Percentiles rank a stretch among this genome's conserved stretches.
Conservation (phyloP, 495 filamentous ascomycete genomes). For the Podospora sp. region DNA sequence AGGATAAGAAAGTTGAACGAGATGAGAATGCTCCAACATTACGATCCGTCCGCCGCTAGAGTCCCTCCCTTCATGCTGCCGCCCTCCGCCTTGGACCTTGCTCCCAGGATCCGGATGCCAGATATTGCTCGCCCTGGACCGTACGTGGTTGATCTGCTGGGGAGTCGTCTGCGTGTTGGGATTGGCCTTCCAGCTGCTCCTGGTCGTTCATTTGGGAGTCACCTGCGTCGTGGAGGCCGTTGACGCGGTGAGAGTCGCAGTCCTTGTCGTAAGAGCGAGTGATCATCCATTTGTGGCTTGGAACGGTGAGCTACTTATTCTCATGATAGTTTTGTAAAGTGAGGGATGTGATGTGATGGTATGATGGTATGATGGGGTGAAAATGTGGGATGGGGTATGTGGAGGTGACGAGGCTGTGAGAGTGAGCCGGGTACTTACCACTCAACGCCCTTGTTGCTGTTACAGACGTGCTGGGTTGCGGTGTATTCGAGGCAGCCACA, state of each 20-base stretch:
- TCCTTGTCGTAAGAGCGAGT: constrained; percentile 25
- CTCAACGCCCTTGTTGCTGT: constrained; percentile 12
- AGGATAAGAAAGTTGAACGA: background rate
- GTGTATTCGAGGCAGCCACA: constrained; percentile 31
- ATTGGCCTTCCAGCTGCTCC: background rate
- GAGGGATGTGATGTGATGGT: background rate
- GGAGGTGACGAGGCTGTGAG: background rate
- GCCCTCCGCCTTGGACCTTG: constrained; percentile 7
- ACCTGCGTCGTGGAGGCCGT: constrained; percentile 13
- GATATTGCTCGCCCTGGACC: background rate
- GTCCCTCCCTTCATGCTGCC: too few relatives aligned
- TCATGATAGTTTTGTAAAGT: background rate
- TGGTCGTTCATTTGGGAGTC: background rate
- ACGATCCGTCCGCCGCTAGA: background rate
- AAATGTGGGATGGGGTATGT: background rate
- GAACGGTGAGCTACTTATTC: background rate
- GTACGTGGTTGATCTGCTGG: background rate
- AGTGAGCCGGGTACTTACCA: constrained; percentile 13
- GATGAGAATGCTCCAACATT: constrained; percentile 1
- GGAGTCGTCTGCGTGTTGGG: background rate
- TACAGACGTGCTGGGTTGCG: constrained; percentile 27
- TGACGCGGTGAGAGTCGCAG: constrained; percentile 27
- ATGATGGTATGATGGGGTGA: background rate
- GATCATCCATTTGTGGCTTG: constrained; percentile 27
- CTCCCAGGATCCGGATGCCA: background rate